These are phyloP conservation scores for Jamesozyma spencerorum DNA, from an alignment of 805 yeast species.

Conservation along the genomic window DNA sequence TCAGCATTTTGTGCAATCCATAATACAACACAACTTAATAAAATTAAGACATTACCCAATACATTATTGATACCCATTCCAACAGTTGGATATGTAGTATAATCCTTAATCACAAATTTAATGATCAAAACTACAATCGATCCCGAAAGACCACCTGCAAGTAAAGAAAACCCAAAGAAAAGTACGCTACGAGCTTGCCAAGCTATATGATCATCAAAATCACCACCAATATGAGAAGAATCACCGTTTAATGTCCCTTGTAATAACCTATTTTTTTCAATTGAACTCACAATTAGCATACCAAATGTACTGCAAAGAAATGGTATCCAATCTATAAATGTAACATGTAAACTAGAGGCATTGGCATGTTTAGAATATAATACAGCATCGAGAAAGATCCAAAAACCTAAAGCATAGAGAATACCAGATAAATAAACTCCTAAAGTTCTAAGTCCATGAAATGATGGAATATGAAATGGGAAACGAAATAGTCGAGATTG, in stretches of 20 bases:
- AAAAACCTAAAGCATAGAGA: conserved; percentile 75
- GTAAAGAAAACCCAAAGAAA: conserved; percentile 82
- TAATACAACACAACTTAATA: conserved; percentile 79
- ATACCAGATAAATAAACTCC: conserved; percentile 77
- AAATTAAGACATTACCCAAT: conserved; percentile 63
- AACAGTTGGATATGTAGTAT: conserved; percentile 68
- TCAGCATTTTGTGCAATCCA: conserved; percentile 96
- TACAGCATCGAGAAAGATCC: conserved; percentile 84
- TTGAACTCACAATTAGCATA: conserved; percentile 58
- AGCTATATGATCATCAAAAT: conserved; percentile 46
- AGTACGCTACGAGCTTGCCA: conserved; percentile 92
- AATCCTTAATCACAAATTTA: conserved; percentile 72
- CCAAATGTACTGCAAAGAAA: conserved; percentile 81
- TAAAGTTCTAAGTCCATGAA: conserved; percentile 56
- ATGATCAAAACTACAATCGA: conserved; percentile 79
- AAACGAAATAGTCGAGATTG: conserved; percentile 54
- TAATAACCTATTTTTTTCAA: conserved; percentile 35
- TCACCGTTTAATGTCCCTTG: conserved; percentile 34
- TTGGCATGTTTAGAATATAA: conserved; percentile 76
- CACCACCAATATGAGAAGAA: conserved; percentile 21
- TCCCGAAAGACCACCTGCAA: conserved; percentile 93
- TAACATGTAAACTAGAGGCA: conserved; percentile 78
- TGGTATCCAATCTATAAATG: conserved; percentile 94
- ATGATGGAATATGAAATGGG: conserved; percentile 58
- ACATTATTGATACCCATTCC: conserved; percentile 93